A percentile compares a stretch with the other conserved stretches of the same genome.
Conservation (phyloP, 257 asterid genomes). For the Schizonepeta tenuifolia region DNA sequence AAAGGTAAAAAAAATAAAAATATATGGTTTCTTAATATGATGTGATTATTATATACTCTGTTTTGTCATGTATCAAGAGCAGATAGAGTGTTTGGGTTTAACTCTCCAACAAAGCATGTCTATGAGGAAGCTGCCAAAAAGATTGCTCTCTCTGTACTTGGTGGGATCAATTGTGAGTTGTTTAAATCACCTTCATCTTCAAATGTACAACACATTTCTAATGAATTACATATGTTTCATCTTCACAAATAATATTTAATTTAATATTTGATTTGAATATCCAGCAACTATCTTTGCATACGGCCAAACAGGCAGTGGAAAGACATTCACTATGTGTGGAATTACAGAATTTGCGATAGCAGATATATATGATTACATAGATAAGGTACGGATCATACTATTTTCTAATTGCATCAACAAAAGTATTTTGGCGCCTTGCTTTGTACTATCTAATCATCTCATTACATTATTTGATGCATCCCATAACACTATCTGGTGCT, state of each 20-base stretch:
- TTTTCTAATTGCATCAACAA: neutral
- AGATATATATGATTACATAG: conserved; percentile 55
- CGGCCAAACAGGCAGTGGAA: conserved; percentile 69
- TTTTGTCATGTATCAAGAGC: conserved; percentile 4
- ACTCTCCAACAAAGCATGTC: conserved; percentile 67
- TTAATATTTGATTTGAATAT: neutral
- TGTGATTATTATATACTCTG: neutral
- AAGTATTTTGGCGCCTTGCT: no score
- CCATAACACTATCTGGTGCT: no score
- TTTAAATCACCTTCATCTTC: no score
- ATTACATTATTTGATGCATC: no score
- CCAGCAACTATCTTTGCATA: conserved; percentile 78
- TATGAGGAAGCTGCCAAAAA: conserved; percentile 87
- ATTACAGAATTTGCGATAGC: conserved; percentile 47
- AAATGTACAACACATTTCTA: neutral
- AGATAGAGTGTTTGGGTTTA: conserved; percentile 80
- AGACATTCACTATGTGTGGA: conserved; percentile 62
- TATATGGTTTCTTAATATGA: no score
- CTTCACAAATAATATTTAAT: no score
- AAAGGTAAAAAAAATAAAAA: no score
- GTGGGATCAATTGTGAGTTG: conserved; percentile 86
- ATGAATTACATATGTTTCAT: no score
- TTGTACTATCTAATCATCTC: no score
- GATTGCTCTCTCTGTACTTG: conserved; percentile 75
- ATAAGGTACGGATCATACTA: conserved; percentile 34